phyloP scores from a whole-genome alignment of 1,284 basidiomycete genomes.

The Ganoderma sinense region DNA sequence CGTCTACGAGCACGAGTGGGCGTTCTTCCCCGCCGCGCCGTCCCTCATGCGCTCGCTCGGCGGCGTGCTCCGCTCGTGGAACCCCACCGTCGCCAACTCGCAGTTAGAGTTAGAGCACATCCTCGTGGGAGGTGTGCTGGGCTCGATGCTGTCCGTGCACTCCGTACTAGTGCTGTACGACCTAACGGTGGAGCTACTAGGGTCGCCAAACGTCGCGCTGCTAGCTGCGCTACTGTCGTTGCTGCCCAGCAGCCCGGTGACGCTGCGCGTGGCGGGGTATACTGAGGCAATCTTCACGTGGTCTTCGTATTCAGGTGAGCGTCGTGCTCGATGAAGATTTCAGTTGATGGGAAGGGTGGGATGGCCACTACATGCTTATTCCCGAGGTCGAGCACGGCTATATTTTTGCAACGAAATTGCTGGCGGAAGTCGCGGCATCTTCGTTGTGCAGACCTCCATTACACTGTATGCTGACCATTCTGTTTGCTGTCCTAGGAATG shows the following conservation, averaged over 20 bases:
- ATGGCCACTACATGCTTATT: no score
- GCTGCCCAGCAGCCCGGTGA: conserved; percentile 83
- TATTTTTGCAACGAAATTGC: background rate
- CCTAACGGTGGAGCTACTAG: conserved; percentile 61
- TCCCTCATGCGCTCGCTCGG: conserved; percentile 54
- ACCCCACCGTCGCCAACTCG: background rate
- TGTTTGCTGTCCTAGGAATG: conserved; percentile 56
- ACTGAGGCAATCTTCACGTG: conserved; percentile 89
- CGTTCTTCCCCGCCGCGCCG: conserved; percentile 84
- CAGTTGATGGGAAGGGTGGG: background rate
- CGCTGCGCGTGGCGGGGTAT: conserved; percentile 76
- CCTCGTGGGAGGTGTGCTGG: conserved; percentile 46
- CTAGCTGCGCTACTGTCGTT: conserved; percentile 75
- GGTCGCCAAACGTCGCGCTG: conserved; percentile 63
- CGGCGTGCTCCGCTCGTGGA: background rate
- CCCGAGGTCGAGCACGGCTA: no score
- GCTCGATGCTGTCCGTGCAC: conserved; percentile 42
- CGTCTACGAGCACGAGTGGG: conserved; percentile 85
- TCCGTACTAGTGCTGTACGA: conserved; percentile 68
- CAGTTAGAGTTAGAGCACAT: conserved; percentile 31
- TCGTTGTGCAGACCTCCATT: no score
- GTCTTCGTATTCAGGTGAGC: conserved; percentile 76
- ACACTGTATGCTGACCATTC: background rate
- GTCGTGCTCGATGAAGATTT: background rate
- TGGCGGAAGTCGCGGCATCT: background rate